Conservation (phyloP, 176 grass and related monocot genomes). For the Phyllostachys edulis region DNA sequence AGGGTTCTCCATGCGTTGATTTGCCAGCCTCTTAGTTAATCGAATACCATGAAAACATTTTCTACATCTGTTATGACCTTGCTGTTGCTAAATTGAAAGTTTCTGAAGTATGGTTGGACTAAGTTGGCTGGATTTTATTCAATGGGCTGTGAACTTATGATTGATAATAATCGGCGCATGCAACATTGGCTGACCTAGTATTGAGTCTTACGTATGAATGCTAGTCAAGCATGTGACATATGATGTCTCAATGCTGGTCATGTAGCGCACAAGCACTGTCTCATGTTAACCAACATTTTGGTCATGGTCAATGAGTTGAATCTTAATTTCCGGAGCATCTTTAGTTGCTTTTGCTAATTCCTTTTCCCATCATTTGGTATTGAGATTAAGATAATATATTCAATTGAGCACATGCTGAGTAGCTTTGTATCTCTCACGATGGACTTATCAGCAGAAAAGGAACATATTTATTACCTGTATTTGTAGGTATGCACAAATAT, state of each 20-base stretch:
- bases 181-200: slow-evolving; percentile 29
- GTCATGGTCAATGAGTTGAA: slow-evolving; percentile 40
- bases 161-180: slow-evolving; percentile 24
- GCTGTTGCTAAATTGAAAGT: background rate
- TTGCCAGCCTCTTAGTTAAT: slow-evolving; percentile 18
- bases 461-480: background rate
- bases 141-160: slow-evolving; percentile 25
- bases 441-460: background rate
- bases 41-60: background rate
- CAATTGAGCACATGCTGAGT: slow-evolving; percentile 10
- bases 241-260: slow-evolving; percentile 49
- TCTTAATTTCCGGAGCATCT: slow-evolving; percentile 23
- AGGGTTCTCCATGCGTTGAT: slow-evolving; percentile 7
- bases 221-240: slow-evolving; percentile 41
- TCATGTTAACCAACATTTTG: slow-evolving; percentile 44
- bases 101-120: background rate
- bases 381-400: slow-evolving; percentile 11
- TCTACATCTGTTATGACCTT: background rate
- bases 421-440: background rate
- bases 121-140: slow-evolving; percentile 14
- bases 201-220: slow-evolving; percentile 33
- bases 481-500: background rate
- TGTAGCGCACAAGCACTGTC: slow-evolving; percentile 47
- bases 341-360: slow-evolving; percentile 14
- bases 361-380: slow-evolving; percentile 6